Evolutionary conservation across 2,329 filamentous ascomycete genomes (phyloP), one percentile per base, ranked within the genome.

Genomic region (Emmonsia crescens): DNA sequence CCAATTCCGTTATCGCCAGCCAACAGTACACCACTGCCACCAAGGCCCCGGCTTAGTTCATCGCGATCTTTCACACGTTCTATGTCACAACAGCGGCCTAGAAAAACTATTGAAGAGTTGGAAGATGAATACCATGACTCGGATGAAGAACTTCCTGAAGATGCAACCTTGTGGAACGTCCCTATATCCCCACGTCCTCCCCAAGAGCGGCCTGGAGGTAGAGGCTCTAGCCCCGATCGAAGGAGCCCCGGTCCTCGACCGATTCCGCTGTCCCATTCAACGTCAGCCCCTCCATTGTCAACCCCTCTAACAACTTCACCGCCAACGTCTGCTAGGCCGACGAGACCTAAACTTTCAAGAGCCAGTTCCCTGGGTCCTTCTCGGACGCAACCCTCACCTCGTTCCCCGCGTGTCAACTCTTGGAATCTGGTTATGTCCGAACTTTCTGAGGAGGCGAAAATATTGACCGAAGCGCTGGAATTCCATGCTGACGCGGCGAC

Each of bases 391-490:
- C 29, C 33, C 36, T 75, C 76, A 52, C 76, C 80, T 44, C 64
- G 66, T 4, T 67, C 69, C 57, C 76, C 77, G 49, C 76, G 80
- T 36, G 80, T 81, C 27, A 83, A 83, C 67, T 85, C 83, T 0
- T 86, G 85, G 79, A 82, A 82, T 62, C 76, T 80, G 44, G 82
- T 79, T 61, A 76, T 84, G 70, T 78, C 78, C 1, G 80, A 84
- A 65, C 73, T 87, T 44, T 85, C 83, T 27, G 77, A 82, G 59
- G 84, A 87, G 66, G 83, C 84, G 2, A 79, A 79, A 67, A 79
- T 82, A 46, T 73, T 87, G 61, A 85, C 84, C 1, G 79, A 84
- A 64, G 81, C 81, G 24, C 71, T 87, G 63, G 83, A 85, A 67
- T 79, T 78, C 57, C 82, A 84, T 67, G 81, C 83, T 5, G 80